Percentiles rank a stretch among this genome's conserved stretches.
Conservation (phyloP, 2,329 filamentous ascomycete genomes). For the Metarhizium guizhouense region DNA sequence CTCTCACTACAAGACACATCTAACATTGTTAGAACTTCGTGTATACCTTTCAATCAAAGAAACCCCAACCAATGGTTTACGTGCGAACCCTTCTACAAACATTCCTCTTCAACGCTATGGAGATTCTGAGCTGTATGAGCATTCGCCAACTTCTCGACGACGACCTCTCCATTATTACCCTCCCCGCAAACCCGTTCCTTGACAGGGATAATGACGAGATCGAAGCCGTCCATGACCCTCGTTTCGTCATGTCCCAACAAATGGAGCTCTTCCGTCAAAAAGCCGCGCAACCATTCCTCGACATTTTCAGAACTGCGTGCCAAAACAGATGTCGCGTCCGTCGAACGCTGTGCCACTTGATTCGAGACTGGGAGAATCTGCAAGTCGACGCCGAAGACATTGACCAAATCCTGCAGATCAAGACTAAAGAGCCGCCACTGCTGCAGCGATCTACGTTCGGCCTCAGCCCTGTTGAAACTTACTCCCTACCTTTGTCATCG, state of each 20-base stretch:
- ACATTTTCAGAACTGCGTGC: slow-evolving; percentile 74
- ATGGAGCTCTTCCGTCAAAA: slow-evolving; percentile 62
- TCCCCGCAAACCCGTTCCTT: slow-evolving; percentile 63
- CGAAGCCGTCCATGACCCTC: slow-evolving; percentile 63
- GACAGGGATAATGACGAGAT: slow-evolving; percentile 68
- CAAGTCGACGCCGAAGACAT: slow-evolving; percentile 75
- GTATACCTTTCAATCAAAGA: slow-evolving; percentile 64
- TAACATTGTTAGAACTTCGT: slow-evolving; percentile 53
- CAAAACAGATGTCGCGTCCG: slow-evolving; percentile 86
- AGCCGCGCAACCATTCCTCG: slow-evolving; percentile 64
- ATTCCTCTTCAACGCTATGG: slow-evolving; percentile 64
- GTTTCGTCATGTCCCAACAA: slow-evolving; percentile 61
- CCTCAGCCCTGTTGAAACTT: slow-evolving; percentile 40
- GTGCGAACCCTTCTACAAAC: slow-evolving; percentile 72
- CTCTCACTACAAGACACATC: neutral
- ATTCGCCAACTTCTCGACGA: slow-evolving; percentile 70
- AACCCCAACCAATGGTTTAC: slow-evolving; percentile 75
- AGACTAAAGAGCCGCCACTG: slow-evolving; percentile 52
- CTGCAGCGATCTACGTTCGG: slow-evolving; percentile 30
- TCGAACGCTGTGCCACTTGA: slow-evolving; percentile 78
- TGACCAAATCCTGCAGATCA: slow-evolving; percentile 56
- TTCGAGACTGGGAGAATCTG: slow-evolving; percentile 74
- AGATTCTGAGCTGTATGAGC: slow-evolving; percentile 57
- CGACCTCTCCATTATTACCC: slow-evolving; percentile 68
- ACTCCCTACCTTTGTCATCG: slow-evolving; percentile 67